Conservation (phyloP, 139 green algal genomes). For the Astrephomene gubernaculifera region DNA sequence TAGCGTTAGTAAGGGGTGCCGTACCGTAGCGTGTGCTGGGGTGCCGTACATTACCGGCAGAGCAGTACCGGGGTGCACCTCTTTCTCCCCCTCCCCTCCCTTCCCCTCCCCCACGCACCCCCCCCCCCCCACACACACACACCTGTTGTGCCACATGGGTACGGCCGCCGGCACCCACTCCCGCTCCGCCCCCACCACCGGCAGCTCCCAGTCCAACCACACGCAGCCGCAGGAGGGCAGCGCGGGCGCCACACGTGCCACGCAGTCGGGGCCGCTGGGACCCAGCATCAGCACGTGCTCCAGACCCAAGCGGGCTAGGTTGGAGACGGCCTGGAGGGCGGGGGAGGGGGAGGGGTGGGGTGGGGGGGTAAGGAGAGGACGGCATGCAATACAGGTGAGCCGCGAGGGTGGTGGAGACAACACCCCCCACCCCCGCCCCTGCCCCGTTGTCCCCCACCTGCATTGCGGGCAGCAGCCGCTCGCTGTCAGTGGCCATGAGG, state of each 20-base stretch:
- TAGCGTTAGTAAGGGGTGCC: too few species aligned
- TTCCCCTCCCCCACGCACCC: neutral
- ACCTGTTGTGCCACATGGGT: constrained; percentile 45
- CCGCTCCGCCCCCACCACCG: constrained; percentile 19
- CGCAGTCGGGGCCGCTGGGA: neutral
- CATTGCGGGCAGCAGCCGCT: constrained; percentile 4
- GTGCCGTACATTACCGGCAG: too few species aligned
- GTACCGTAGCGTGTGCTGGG: too few species aligned
- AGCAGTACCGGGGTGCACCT: too few species aligned
- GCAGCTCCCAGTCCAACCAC: constrained; percentile 36
- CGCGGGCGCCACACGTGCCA: neutral
- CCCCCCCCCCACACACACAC: neutral
- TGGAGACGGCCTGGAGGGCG: neutral
- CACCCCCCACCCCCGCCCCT: neutral
- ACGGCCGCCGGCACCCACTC: constrained; percentile 12
- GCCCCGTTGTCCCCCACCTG: neutral
- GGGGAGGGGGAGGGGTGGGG: neutral
- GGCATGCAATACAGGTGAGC: neutral
- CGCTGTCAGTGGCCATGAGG: constrained; percentile 21
- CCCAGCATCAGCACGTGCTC: constrained; percentile 34
- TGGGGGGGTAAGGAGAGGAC: neutral
- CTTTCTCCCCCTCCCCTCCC: neutral
- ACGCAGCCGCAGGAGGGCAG: constrained; percentile 19
- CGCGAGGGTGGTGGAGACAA: neutral
- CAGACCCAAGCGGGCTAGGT: constrained; percentile 9